Conservation (phyloP, 2,329 filamentous ascomycete species). For the Aspergillus nomiae region DNA sequence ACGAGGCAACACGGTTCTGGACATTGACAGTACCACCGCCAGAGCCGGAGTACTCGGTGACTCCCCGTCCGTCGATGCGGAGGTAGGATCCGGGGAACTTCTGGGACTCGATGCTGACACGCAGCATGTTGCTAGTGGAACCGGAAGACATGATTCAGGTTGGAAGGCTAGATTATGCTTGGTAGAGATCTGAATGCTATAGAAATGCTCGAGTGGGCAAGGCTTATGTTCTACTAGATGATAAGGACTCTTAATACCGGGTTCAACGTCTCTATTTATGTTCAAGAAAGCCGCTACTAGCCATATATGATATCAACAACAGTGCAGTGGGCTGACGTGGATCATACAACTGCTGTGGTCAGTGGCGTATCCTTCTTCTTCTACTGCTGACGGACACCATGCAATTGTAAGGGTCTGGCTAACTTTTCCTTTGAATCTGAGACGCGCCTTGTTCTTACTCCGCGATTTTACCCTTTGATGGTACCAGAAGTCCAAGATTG, state of each 20-base stretch:
- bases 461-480: neutral
- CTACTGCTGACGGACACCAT: neutral
- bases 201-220: neutral
- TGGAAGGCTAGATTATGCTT: neutral
- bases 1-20: neutral
- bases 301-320: neutral
- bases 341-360: neutral
- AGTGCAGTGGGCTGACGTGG: neutral
- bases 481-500: neutral
- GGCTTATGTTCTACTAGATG: neutral
- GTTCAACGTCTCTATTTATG: neutral
- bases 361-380: neutral
- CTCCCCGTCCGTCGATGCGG: neutral
- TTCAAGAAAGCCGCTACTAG: neutral
- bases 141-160: neutral
- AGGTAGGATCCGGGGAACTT: neutral
- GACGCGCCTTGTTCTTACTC: neutral
- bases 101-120: slow-evolving; percentile 1
- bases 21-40: neutral
- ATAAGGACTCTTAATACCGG: too few relatives aligned
- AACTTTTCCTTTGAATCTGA: neutral
- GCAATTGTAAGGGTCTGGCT: neutral
- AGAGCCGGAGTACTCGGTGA: neutral
- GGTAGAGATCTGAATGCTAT: neutral
- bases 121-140: neutral